Percentiles rank a stretch among this genome's conserved stretches.
These are phyloP conservation scores for Artemisia argyi DNA, from an alignment of 129 eudicot species.

Conservation along the genomic window DNA sequence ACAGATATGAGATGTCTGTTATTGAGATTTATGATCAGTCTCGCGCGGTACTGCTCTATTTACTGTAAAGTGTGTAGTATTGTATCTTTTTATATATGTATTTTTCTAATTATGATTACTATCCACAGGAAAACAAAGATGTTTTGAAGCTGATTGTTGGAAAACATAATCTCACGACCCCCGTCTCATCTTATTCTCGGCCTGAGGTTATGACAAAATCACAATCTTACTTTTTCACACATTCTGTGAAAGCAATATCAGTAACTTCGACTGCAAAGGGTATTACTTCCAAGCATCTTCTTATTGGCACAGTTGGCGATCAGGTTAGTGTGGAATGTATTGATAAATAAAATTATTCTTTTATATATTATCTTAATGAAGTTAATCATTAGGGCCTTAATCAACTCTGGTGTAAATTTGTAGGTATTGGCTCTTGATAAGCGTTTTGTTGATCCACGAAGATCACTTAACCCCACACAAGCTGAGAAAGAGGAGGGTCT, in stretches of 20 bases:
- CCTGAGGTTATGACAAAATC: slow-evolving; percentile 84
- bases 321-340: slow-evolving; percentile 59
- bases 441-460: slow-evolving; percentile 91
- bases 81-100: neutral
- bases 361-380: no score
- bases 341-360: neutral
- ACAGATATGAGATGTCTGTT: slow-evolving; percentile 96
- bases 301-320: slow-evolving; percentile 92
- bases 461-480: slow-evolving; percentile 84
- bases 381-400: neutral
- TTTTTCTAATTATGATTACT: neutral
- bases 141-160: slow-evolving; percentile 88
- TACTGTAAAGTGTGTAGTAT: neutral
- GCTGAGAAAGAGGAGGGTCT: slow-evolving; percentile 99
- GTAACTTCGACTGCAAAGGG: slow-evolving; percentile 94
- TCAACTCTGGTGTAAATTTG: neutral
- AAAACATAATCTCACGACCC: slow-evolving; percentile 91
- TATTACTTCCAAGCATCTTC: slow-evolving; percentile 87
- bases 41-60: slow-evolving; percentile 70
- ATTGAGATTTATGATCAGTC: slow-evolving; percentile 94
- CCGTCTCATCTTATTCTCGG: slow-evolving; percentile 90
- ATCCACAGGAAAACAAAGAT: slow-evolving; percentile 83
- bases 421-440: slow-evolving; percentile 99
- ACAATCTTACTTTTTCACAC: slow-evolving; percentile 91
- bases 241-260: slow-evolving; percentile 81